phyloP scores from a whole-genome alignment of 2,329 filamentous ascomycete genomes.

The Fusarium hainanense region DNA sequence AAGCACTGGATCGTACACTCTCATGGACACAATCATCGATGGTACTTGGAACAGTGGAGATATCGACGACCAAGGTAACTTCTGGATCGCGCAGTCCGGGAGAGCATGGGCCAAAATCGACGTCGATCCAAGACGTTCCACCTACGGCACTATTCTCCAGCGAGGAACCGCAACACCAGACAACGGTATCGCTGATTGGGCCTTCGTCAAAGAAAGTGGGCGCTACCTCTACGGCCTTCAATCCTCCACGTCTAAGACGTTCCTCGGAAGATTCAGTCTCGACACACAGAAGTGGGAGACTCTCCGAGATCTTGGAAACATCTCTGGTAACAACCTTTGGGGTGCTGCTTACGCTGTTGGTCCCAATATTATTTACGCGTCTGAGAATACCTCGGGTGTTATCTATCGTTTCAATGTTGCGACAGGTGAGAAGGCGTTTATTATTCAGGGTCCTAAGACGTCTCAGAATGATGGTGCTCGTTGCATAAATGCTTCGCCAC shows the following conservation, averaged over 20 bases:
- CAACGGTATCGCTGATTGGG: constrained; percentile 8
- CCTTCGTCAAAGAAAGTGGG: not conserved
- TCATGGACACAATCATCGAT: constrained; percentile 4
- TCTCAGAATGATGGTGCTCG: constrained; percentile 18
- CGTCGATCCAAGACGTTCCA: not conserved
- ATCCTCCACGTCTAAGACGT: not conserved
- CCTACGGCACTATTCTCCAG: not conserved
- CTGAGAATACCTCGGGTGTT: constrained; percentile 13
- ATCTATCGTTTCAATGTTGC: constrained; percentile 14
- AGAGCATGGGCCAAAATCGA: constrained; percentile 14
- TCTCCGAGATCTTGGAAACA: not conserved
- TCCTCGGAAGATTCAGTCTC: constrained; percentile 3
- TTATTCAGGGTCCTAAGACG: constrained; percentile 13
- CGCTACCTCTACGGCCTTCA: constrained; percentile 5
- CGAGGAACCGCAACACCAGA: not conserved
- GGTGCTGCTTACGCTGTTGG: constrained; percentile 18
- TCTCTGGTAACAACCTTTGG: constrained; percentile 8
- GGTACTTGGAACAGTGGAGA: constrained; percentile 15
- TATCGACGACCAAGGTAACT: not conserved
- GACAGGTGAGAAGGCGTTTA: not conserved
- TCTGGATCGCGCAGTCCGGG: constrained; percentile 9
- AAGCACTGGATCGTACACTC: constrained; percentile 1
- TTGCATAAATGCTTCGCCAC: constrained; percentile 20
- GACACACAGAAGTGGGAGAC: not conserved
- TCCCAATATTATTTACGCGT: constrained; percentile 3